Percentiles rank a stretch among this genome's conserved stretches.
These are phyloP conservation scores for Candida palmyrensis DNA, from an alignment of 805 yeast genomes.

Conservation along the genomic window DNA sequence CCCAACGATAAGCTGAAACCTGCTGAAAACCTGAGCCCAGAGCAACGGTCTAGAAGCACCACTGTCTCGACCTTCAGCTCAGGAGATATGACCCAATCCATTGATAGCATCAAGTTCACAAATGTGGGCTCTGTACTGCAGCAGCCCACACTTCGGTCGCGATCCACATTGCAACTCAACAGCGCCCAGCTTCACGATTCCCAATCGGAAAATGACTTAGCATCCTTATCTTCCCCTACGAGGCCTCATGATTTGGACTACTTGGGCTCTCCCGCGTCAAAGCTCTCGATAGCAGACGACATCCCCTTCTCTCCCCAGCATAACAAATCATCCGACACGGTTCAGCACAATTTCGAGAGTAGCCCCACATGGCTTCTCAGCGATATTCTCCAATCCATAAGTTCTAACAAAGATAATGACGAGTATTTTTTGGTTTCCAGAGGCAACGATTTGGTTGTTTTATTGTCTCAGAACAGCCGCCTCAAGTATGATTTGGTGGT, in stretches of 20 bases:
- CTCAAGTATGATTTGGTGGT: conserved; percentile 61
- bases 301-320: too few species aligned
- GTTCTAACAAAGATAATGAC: conserved; percentile 43
- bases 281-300: too few species aligned
- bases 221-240: conserved; percentile 1
- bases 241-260: conserved; percentile 1
- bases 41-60: conserved; percentile 4
- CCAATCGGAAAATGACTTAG: background rate
- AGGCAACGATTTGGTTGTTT: conserved; percentile 59
- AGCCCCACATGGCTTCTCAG: conserved; percentile 55
- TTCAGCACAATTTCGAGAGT: background rate
- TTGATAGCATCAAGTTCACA: conserved; percentile 4
- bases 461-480: conserved; percentile 53
- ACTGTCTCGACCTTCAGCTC: conserved; percentile 2
- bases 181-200: background rate
- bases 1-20: too few species aligned
- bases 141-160: background rate
- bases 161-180: background rate
- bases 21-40: background rate
- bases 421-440: conserved; percentile 48
- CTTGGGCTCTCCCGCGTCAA: too few species aligned
- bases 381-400: conserved; percentile 55
- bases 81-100: conserved; percentile 2
- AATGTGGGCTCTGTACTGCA: conserved; percentile 1
- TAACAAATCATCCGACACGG: too few species aligned